Conservation (phyloP, 768 basidiomycete genomes). For the Hygrocybe punicea region DNA sequence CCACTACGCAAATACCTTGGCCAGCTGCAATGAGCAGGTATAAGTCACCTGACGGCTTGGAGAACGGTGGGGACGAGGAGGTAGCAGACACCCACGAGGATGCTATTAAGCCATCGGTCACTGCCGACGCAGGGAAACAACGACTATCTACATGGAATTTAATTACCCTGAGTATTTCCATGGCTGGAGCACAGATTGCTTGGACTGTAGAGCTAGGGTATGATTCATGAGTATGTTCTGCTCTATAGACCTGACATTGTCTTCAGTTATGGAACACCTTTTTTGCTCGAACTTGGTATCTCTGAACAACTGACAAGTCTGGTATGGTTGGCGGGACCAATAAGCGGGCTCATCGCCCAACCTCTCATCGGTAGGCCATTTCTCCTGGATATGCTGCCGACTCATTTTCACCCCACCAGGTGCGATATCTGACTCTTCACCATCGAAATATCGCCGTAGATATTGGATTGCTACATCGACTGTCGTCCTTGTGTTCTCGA, state of each 20-base stretch:
- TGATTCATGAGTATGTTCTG: conserved; percentile 22
- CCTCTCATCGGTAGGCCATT: conserved; percentile 81
- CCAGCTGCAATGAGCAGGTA: conserved; percentile 42
- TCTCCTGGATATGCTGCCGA: conserved; percentile 23
- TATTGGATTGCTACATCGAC: conserved; percentile 95
- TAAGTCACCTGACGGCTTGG: conserved; percentile 28
- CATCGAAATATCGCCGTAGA: conserved; percentile 84
- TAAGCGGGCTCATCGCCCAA: conserved; percentile 92
- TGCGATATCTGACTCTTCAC: conserved; percentile 92
- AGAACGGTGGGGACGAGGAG: conserved; percentile 24
- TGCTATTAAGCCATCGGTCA: background rate
- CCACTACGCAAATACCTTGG: conserved; percentile 79
- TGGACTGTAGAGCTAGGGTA: conserved; percentile 96
- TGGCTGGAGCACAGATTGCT: conserved; percentile 92
- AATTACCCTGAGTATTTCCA: conserved; percentile 80
- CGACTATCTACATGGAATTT: conserved; percentile 63
- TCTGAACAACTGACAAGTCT: conserved; percentile 88
- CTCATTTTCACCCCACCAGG: conserved; percentile 47
- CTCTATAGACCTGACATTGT: background rate
- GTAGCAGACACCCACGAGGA: conserved; percentile 9
- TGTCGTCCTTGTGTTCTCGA: conserved; percentile 70
- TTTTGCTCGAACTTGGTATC: conserved; percentile 65
- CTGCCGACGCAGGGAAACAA: conserved; percentile 15
- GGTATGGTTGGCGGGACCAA: conserved; percentile 94
- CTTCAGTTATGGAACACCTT: conserved; percentile 90